Conservation (phyloP, 2,329 filamentous ascomycete genomes). For the Hymenoscyphus linearis region DNA sequence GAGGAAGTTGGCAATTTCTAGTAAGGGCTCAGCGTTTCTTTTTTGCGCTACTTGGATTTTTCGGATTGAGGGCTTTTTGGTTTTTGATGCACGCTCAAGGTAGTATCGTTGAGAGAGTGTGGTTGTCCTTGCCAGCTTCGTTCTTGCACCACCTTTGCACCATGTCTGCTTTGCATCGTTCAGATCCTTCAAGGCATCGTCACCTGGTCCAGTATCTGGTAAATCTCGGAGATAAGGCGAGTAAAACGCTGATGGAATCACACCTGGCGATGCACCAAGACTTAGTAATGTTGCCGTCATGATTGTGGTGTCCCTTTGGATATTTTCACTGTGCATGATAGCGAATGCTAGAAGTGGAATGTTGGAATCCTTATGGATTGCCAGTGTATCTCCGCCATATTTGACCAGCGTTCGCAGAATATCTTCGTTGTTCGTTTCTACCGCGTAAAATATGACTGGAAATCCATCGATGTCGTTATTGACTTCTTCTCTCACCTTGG, state of each 20-base stretch:
- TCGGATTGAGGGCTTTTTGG: conserved; percentile 22
- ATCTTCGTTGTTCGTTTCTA: conserved; percentile 26
- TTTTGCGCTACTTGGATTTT: conserved; percentile 27
- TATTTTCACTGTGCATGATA: conserved; percentile 24
- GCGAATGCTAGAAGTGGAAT: conserved; percentile 32
- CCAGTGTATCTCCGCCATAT: conserved; percentile 16
- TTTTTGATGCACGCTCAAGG: conserved; percentile 25
- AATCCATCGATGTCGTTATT: conserved; percentile 20
- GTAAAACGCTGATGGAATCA: conserved; percentile 29
- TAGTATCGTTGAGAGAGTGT: conserved; percentile 34
- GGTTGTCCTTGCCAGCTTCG: conserved; percentile 25
- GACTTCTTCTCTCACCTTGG: conserved; percentile 16
- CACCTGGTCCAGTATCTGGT: conserved; percentile 18
- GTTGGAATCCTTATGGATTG: conserved; percentile 20
- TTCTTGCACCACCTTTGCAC: conserved; percentile 22
- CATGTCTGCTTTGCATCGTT: conserved; percentile 18
- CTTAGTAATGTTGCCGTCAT: conserved; percentile 29
- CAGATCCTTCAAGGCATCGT: conserved; percentile 10
- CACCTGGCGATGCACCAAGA: conserved; percentile 27
- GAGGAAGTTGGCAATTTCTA: conserved; percentile 34
- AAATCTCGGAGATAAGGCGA: conserved; percentile 22
- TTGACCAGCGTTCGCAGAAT: conserved; percentile 23
- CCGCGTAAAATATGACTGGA: conserved; percentile 29
- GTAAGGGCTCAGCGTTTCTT: conserved; percentile 25
- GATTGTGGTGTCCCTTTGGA: conserved; percentile 26